These are phyloP conservation scores for Arctium minus DNA, from an alignment of 129 eudicot genomes.

Conservation along the genomic window DNA sequence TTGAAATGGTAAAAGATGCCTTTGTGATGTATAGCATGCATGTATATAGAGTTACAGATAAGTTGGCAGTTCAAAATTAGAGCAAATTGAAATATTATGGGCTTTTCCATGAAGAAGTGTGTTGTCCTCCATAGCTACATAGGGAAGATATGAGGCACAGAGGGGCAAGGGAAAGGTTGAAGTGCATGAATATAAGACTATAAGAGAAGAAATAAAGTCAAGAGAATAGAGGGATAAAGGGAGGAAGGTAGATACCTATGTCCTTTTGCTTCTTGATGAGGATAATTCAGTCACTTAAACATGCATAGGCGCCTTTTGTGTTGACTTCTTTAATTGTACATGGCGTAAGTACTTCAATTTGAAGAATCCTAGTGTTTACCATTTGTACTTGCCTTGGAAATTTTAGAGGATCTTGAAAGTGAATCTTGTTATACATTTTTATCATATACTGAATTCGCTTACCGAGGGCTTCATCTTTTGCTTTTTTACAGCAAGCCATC, in stretches of 20 bases:
- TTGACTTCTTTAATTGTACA: neutral
- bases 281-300: neutral
- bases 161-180: neutral
- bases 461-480: slow-evolving; percentile 14
- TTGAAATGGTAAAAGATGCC: neutral
- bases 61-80: neutral
- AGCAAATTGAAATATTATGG: neutral
- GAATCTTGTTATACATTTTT: neutral
- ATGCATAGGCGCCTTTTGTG: neutral
- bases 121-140: neutral
- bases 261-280: neutral
- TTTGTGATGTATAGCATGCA: neutral
- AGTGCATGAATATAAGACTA: neutral
- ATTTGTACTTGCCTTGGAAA: neutral
- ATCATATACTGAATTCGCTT: neutral
- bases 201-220: neutral
- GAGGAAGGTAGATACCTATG: neutral
- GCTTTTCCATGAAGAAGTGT: neutral
- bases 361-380: neutral
- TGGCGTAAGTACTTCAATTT: neutral
- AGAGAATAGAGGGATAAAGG: neutral
- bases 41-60: neutral
- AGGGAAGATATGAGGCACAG: neutral
- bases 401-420: neutral
- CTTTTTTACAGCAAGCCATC: slow-evolving; percentile 81